Evolutionary conservation across 2,329 filamentous ascomycete species (phyloP).

Genomic region (Albifimbria verrucaria): DNA sequence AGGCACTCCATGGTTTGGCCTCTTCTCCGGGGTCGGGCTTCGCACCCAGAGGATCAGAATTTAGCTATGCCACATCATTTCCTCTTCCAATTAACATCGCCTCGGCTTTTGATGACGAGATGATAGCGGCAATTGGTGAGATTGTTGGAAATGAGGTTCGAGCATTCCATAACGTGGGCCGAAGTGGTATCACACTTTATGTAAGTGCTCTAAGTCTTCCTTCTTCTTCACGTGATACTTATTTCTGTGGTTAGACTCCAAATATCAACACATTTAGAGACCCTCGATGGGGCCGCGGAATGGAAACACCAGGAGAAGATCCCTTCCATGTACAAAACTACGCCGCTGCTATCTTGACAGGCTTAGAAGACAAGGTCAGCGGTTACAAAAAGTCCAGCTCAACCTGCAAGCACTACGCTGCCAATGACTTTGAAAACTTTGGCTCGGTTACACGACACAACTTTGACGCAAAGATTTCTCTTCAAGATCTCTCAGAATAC

Average conservation of each 20-base stretch:
- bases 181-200: conserved; percentile 55
- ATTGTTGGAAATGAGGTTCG: conserved; percentile 57
- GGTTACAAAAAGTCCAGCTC: conserved; percentile 46
- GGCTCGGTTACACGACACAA: conserved; percentile 33
- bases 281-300: conserved; percentile 58
- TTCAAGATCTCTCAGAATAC: conserved; percentile 64
- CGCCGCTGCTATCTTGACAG: conserved; percentile 31
- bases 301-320: conserved; percentile 58
- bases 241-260: conserved; percentile 29
- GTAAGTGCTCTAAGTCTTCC: conserved; percentile 32
- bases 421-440: conserved; percentile 52
- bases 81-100: conserved; percentile 56
- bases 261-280: conserved; percentile 65
- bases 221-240: neutral
- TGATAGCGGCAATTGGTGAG: conserved; percentile 42
- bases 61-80: conserved; percentile 60
- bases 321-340: conserved; percentile 46
- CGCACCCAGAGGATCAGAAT: conserved; percentile 24
- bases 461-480: conserved; percentile 53
- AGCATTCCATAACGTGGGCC: conserved; percentile 59
- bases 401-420: conserved; percentile 58
- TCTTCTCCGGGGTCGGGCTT: conserved; percentile 19
- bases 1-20: conserved; percentile 61
- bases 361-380: neutral
- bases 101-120: conserved; percentile 12